phyloP scores from a whole-genome alignment of 2,329 filamentous ascomycete species.

The Hypoxylon sp. region DNA sequence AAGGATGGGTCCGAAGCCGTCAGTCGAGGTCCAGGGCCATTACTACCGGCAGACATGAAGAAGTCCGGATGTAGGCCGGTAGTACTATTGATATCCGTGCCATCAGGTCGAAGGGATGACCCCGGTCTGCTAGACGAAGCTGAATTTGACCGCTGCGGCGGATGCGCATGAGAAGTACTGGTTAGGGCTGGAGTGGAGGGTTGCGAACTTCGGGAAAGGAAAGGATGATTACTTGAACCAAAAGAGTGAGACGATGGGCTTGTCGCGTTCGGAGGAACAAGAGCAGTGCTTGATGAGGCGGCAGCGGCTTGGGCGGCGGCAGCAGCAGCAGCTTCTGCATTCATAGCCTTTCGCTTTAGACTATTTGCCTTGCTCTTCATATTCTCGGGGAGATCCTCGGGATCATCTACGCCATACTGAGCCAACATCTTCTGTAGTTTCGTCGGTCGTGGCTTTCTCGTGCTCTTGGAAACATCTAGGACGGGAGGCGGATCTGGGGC shows the following conservation, averaged over 20 bases:
- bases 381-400: slow-evolving; percentile 88
- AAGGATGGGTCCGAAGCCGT: slow-evolving; percentile 59
- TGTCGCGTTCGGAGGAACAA: slow-evolving; percentile 51
- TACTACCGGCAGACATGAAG: slow-evolving; percentile 57
- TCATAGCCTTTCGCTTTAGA: slow-evolving; percentile 78
- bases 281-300: slow-evolving; percentile 34
- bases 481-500: slow-evolving; percentile 88
- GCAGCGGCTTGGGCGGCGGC: slow-evolving; percentile 51
- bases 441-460: slow-evolving; percentile 93
- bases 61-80: slow-evolving; percentile 61
- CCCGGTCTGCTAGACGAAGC: slow-evolving; percentile 55
- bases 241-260: slow-evolving; percentile 57
- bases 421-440: slow-evolving; percentile 96
- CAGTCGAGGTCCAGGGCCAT: slow-evolving; percentile 60
- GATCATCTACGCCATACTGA: slow-evolving; percentile 88
- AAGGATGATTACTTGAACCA: slow-evolving; percentile 53
- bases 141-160: slow-evolving; percentile 55
- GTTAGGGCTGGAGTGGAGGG: slow-evolving; percentile 57
- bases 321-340: slow-evolving; percentile 67
- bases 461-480: slow-evolving; percentile 89
- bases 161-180: slow-evolving; percentile 55
- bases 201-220: slow-evolving; percentile 57
- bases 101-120: slow-evolving; percentile 55
- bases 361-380: slow-evolving; percentile 84
- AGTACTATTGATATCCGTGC: slow-evolving; percentile 58